Conservation (phyloP, 2,329 filamentous ascomycete genomes). For the Hymenoscyphus occultus region DNA sequence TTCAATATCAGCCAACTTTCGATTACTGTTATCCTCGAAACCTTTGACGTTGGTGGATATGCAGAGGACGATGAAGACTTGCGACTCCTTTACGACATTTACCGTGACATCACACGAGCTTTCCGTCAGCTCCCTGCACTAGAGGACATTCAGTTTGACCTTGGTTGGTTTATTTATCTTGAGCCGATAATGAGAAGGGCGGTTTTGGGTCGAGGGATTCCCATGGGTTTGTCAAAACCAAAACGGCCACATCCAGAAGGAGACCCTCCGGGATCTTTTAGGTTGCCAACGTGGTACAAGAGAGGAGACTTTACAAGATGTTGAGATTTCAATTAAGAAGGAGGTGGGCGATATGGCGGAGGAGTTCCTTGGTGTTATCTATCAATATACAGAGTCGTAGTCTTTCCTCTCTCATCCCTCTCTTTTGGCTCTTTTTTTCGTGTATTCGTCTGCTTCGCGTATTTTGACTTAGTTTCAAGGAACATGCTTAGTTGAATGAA, state of each 20-base stretch:
- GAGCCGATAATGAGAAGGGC: slow-evolving; percentile 9
- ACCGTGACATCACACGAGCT: slow-evolving; percentile 8
- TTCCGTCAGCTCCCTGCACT: background rate
- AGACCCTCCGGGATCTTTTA: background rate
- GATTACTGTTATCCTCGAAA: slow-evolving; percentile 4
- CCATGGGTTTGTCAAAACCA: background rate
- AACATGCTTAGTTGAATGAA: background rate
- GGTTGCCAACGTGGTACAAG: background rate
- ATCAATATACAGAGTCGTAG: background rate
- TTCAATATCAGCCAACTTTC: background rate
- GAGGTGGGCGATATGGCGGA: too few species aligned
- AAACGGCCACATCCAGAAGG: background rate
- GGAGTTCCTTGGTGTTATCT: background rate
- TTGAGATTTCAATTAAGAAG: background rate
- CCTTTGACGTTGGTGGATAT: slow-evolving; percentile 3
- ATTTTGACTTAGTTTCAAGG: background rate
- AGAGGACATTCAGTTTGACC: slow-evolving; percentile 9
- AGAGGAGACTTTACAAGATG: background rate
- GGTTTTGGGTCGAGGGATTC: background rate
- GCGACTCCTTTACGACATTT: slow-evolving; percentile 10
- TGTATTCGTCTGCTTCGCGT: background rate
- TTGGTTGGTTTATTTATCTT: slow-evolving; percentile 12
- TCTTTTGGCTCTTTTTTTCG: background rate
- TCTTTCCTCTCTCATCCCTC: background rate
- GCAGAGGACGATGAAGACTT: slow-evolving; percentile 8